Conservation (phyloP, 495 filamentous ascomycete genomes). For the Trichoderma virens region DNA sequence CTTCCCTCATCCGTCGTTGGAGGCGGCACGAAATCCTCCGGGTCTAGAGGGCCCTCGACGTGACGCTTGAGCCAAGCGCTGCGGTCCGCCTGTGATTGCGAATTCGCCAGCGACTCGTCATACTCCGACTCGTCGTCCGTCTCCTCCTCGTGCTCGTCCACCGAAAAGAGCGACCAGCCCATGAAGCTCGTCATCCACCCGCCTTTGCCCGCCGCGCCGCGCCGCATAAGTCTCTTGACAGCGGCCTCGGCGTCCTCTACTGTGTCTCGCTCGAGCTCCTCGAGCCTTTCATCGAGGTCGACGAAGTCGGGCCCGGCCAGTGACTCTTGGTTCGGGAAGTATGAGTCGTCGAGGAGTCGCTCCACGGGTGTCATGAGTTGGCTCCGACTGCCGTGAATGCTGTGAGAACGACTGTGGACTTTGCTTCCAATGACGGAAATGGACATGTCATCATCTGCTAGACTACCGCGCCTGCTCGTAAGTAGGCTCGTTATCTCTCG, state of each 20-base stretch:
- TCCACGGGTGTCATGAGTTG: conserved; percentile 11
- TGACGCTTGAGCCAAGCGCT: conserved; percentile 2
- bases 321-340: conserved; percentile 37
- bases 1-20: conserved; percentile 48
- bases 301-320: conserved; percentile 54
- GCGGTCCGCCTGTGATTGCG: conserved; percentile 25
- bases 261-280: conserved; percentile 32
- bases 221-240: conserved; percentile 44
- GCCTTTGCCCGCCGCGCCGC: conserved; percentile 61
- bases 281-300: conserved; percentile 41
- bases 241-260: conserved; percentile 46
- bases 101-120: conserved; percentile 35
- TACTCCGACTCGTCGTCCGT: conserved; percentile 34
- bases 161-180: conserved; percentile 70
- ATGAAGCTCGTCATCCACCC: conserved; percentile 68
- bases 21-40: conserved; percentile 29
- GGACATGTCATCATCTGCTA: conserved; percentile 31
- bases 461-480: conserved; percentile 28
- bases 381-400: conserved; percentile 27
- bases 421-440: conserved; percentile 38
- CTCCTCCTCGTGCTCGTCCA: conserved; percentile 36
- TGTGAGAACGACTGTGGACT: conserved; percentile 21
- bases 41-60: not conserved
- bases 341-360: conserved; percentile 20
- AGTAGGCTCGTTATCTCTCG: conserved; percentile 26